Evolutionary conservation across 768 basidiomycete genomes (phyloP), one percentile per base, ranked within the genome.

Genomic region (Coprinopsis marcescibilis): DNA sequence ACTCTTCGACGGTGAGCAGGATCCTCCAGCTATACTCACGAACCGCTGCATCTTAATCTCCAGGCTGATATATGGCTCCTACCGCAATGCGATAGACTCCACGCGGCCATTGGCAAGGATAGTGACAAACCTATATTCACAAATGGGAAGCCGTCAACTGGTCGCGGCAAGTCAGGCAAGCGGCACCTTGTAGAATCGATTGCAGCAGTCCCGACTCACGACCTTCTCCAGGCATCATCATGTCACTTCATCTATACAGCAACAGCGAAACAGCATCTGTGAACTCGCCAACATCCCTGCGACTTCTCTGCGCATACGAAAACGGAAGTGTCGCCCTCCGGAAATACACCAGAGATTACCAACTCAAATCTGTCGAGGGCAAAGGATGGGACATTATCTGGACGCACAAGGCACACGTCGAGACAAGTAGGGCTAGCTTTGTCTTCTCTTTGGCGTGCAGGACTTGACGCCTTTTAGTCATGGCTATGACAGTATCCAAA

Each of bases 21-120:
- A n/a, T n/a, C n/a, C n/a, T n/a, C n/a, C n/a, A n/a, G n/a, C 3
- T 10, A 3, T 26, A 23, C 17, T 49, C 24, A 6, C 17, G 33
- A 30, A 21, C 46, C 47, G 48, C 37, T 30, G 26, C 21, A n/a
- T 42, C 41, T 21, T 46, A 27, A 43, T 44, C 36, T 24, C 10
- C 54, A 95, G 92, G 86, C 83, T 10, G 95, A 99, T 60, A 68
- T 99, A 12, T 99, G 94, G 83, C 66, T 73, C 8, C 61, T 97
- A 7, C 90, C 93, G 0, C 69, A 73, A 1, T 63, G 70, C 45
- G 66, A 79, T 38, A 71, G 95, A 26, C 55, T 92, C 3, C 92
- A 95, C 57, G 89, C 93, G 1, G 89, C 89, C 0, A 76, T 98
- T 41, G 92, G 93, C 7, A 81, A 80, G 51, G 63, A 69, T 14